Conservation (phyloP, 441 rosid species). For the Rhodomyrtus psidioides region DNA sequence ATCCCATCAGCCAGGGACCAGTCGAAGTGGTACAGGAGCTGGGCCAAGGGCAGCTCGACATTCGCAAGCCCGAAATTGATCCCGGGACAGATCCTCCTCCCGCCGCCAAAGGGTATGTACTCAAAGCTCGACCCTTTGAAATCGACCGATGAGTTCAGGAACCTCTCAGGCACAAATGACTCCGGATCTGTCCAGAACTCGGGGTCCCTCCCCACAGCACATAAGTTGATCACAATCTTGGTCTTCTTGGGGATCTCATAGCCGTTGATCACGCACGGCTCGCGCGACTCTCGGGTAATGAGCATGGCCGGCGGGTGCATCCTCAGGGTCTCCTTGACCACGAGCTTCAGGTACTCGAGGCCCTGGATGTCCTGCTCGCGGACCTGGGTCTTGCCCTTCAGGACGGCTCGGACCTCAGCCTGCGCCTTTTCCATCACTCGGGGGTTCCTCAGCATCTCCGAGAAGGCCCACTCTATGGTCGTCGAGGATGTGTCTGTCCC, state of each 20-base stretch:
- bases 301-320: constrained; percentile 20
- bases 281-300: constrained; percentile 17
- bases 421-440: constrained; percentile 24
- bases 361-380: constrained; percentile 11
- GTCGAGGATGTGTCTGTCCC: constrained; percentile 32
- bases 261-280: constrained; percentile 15
- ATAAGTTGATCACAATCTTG: constrained; percentile 14
- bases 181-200: constrained; percentile 25
- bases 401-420: constrained; percentile 22
- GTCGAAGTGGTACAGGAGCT: constrained; percentile 20
- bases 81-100: constrained; percentile 23
- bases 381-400: neutral
- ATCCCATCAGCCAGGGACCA: constrained; percentile 10
- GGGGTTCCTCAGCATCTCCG: constrained; percentile 29
- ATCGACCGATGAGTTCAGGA: constrained; percentile 10
- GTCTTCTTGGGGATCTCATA: constrained; percentile 10
- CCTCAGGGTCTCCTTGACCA: neutral
- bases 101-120: constrained; percentile 23
- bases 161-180: constrained; percentile 23
- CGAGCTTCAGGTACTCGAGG: constrained; percentile 6
- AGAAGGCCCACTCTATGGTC: constrained; percentile 29
- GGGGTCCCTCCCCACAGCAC: constrained; percentile 20
- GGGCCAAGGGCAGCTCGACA: constrained; percentile 16
- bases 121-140: constrained; percentile 18
- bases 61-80: constrained; percentile 1